Base-by-base conservation (phyloP, 2,329 filamentous ascomycete species). In the Hypoxylon sp. region DNA sequence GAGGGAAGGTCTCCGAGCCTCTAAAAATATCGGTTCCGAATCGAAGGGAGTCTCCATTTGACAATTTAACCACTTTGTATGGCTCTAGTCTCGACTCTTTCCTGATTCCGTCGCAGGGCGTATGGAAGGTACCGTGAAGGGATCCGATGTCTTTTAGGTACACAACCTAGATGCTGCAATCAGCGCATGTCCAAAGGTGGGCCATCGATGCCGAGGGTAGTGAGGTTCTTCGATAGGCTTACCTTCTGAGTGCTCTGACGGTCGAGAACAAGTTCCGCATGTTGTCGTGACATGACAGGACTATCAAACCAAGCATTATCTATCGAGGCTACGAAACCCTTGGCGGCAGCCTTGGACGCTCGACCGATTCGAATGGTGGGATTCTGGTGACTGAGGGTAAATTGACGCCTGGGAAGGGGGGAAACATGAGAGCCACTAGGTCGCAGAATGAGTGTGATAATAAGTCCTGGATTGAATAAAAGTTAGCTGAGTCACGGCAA, bases 261-360 rank as follows among this genome's bases (percentile, higher is more conserved):
- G 50, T 84, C 78, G 3, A 84, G 79, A 14, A 73, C 69, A 3
- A 90, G 72, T 44, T 84, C 77, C 14, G 90, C 91, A 77, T 93
- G 91, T 9, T 86, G 75, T 45, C 91, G 83, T 22, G 90, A 92
- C 82, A 93, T 90, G 33, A 93, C 90, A 0, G 90, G 87, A 60
- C 87, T 90, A 68, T 92, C 86, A 62, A 92, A 90, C 83, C 83
- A 92, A 14, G 83, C 87, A 75, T 93, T 93, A 69, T 84, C 71
- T 0, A 38, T 2, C 3, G 70, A 70, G 3, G 79, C 73, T 2
- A 79, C 52, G 38, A 82, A 79, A 8, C 81, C 80, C 50, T 85
- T 85, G 40, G 73, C 73, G 0, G 75, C 48, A 20, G 78, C 80
- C 70, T 83, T 84, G 12, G 82, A 84, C 0, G 83, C 77, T 65